phyloP scores from a whole-genome alignment of 23 red algal genomes.

The Cyanidium caldarium region DNA sequence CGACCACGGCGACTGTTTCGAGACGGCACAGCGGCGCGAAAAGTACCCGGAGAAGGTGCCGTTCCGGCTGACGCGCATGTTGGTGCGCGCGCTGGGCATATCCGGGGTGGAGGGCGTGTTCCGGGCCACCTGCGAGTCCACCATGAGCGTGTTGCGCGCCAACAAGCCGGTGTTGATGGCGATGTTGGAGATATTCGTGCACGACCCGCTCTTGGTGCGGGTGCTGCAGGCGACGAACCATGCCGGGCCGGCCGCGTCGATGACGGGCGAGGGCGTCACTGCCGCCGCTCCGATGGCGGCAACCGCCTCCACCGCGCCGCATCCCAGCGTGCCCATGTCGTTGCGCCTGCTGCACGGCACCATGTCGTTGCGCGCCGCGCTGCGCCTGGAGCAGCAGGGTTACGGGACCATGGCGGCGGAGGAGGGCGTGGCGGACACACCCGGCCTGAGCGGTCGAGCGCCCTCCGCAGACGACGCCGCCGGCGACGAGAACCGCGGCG shows the following conservation, averaged over 20 bases:
- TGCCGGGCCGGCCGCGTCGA: not conserved
- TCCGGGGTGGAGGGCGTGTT: slow-evolving; percentile 89
- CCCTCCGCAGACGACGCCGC: not conserved
- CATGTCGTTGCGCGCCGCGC: slow-evolving; percentile 6
- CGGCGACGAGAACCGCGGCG: slow-evolving; percentile 1
- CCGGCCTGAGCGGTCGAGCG: not conserved
- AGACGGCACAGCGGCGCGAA: slow-evolving; percentile 80
- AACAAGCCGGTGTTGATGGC: slow-evolving; percentile 65
- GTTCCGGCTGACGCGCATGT: slow-evolving; percentile 90
- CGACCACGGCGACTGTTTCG: slow-evolving; percentile 97
- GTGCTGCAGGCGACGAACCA: slow-evolving; percentile 1
- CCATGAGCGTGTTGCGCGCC: slow-evolving; percentile 58
- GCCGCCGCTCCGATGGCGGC: not conserved
- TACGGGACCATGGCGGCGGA: not conserved
- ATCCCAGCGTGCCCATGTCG: not conserved
- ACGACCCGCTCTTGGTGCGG: slow-evolving; percentile 67
- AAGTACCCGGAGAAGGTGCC: slow-evolving; percentile 95
- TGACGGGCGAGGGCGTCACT: not conserved
- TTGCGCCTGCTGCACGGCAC: slow-evolving; percentile 1
- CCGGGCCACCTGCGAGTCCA: slow-evolving; percentile 51
- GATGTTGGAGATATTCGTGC: slow-evolving; percentile 99
- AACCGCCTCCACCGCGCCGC: not conserved
- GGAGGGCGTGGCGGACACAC: not conserved
- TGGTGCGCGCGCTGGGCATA: slow-evolving; percentile 75
- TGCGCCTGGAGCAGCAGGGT: not conserved